Percentiles rank a stretch among this genome's conserved stretches.
phyloP scores from a whole-genome alignment of 768 basidiomycete species.

The Phlegmacium glaucopus region DNA sequence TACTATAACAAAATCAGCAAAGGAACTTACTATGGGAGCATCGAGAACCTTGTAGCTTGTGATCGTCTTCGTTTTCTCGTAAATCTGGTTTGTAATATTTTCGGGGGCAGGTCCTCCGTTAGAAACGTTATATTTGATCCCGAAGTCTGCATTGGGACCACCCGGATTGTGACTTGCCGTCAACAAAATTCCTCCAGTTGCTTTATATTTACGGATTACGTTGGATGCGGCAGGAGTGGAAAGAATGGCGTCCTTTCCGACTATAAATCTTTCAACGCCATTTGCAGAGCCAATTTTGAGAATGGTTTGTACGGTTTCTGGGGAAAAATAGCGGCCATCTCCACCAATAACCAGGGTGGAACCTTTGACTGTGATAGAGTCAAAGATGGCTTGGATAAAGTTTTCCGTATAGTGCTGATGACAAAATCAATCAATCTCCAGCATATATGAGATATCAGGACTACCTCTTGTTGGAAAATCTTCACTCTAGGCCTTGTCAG shows the following conservation, averaged over 20 bases:
- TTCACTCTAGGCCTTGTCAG: constrained; percentile 67
- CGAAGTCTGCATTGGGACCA: constrained; percentile 97
- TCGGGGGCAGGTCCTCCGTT: constrained; percentile 99
- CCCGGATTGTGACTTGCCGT: constrained; percentile 99
- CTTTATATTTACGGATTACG: constrained; percentile 94
- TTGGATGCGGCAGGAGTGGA: constrained; percentile 98
- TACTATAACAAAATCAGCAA: constrained; percentile 3
- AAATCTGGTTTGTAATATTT: constrained; percentile 93
- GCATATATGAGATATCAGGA: constrained; percentile 19
- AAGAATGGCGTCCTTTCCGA: constrained; percentile 88
- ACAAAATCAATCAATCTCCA: constrained; percentile 6
- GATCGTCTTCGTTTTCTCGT: constrained; percentile 86
- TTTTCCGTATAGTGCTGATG: constrained; percentile 96
- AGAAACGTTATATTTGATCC: constrained; percentile 98
- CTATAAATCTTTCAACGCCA: constrained; percentile 86
- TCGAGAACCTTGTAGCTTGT: constrained; percentile 82
- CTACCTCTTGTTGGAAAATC: constrained; percentile 94
- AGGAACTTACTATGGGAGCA: constrained; percentile 57
- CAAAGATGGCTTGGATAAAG: constrained; percentile 92
- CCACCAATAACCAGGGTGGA: constrained; percentile 93
- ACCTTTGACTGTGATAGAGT: constrained; percentile 79
- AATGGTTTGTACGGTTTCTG: constrained; percentile 86
- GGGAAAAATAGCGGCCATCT: constrained; percentile 91
- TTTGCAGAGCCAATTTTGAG: constrained; percentile 93
- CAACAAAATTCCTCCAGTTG: constrained; percentile 93